Conservation (phyloP, 179 eudicot genomes). For the Amaranthus tricolor region DNA sequence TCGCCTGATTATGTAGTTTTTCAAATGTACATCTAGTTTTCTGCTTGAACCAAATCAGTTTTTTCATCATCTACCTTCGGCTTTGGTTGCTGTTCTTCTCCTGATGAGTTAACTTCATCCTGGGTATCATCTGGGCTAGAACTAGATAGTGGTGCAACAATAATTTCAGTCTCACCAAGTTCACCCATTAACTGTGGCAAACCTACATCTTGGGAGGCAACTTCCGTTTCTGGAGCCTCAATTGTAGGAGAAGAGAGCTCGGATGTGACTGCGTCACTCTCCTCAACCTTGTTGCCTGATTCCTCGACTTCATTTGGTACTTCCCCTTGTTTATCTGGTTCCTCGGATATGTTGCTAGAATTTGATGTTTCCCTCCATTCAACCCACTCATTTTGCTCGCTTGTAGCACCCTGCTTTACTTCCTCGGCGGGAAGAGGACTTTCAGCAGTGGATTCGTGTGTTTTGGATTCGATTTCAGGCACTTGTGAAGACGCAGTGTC, state of each 20-base stretch:
- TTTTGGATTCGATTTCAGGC: slow-evolving; percentile 29
- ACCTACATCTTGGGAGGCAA: background rate
- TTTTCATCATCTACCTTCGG: background rate
- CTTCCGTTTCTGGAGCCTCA: slow-evolving; percentile 12
- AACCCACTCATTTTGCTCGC: slow-evolving; percentile 67
- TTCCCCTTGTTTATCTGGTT: slow-evolving; percentile 27
- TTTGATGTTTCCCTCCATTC: slow-evolving; percentile 71
- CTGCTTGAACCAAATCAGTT: slow-evolving; percentile 22
- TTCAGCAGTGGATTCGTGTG: slow-evolving; percentile 14
- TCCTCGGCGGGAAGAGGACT: slow-evolving; percentile 25
- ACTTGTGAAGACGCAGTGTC: slow-evolving; percentile 40
- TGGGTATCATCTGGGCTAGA: slow-evolving; percentile 1
- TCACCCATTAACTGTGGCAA: slow-evolving; percentile 12
- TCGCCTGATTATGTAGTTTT: slow-evolving; percentile 6
- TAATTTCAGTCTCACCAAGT: slow-evolving; percentile 1
- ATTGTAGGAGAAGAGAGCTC: slow-evolving; percentile 30
- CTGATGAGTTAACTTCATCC: slow-evolving; percentile 16
- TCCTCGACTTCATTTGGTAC: slow-evolving; percentile 40
- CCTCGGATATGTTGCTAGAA: slow-evolving; percentile 32
- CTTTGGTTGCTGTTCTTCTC: slow-evolving; percentile 9
- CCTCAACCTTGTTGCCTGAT: slow-evolving; percentile 24
- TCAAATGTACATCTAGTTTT: slow-evolving; percentile 31
- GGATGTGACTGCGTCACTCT: slow-evolving; percentile 18
- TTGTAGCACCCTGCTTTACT: slow-evolving; percentile 26
- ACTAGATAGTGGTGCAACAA: slow-evolving; percentile 10